Percentiles rank a stretch among this genome's conserved stretches.
Evolutionary conservation across 1,139 yeast genomes (phyloP).

Genomic region (Taphrina betulina): DNA sequence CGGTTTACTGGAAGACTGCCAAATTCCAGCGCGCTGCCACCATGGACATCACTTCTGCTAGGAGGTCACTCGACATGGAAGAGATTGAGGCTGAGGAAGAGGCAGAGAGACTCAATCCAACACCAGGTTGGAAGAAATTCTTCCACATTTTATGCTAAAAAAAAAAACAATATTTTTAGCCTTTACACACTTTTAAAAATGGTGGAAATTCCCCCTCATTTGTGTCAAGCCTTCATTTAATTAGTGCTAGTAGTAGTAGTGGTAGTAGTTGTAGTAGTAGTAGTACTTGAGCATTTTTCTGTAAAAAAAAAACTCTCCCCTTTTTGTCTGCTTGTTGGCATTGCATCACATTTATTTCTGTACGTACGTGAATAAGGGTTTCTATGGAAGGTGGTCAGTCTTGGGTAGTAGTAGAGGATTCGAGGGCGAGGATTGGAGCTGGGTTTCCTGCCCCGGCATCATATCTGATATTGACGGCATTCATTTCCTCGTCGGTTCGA

Average conservation of each 20-base stretch:
- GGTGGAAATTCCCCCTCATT: no score
- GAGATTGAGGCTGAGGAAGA: constrained; percentile 26
- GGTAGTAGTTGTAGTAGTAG: no score
- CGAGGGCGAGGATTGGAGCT: constrained; percentile 10
- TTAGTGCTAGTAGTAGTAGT: no score
- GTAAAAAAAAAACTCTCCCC: no score
- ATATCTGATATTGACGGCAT: constrained; percentile 40
- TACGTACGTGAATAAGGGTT: no score
- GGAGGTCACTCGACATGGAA: constrained; percentile 22
- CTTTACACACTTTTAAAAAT: no score
- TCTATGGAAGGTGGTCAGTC: not conserved
- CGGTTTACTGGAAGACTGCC: constrained; percentile 17
- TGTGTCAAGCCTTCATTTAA: no score
- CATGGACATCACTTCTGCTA: constrained; percentile 25
- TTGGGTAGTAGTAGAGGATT: not conserved
- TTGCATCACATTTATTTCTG: no score
- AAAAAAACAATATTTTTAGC: no score
- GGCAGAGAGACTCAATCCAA: constrained; percentile 13
- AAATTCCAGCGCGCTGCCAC: constrained; percentile 14
- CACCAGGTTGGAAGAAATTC: constrained; percentile 19
- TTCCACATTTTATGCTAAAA: constrained; percentile 14
- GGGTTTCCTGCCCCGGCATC: constrained; percentile 22
- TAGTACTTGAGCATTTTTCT: no score
- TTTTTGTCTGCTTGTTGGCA: no score
- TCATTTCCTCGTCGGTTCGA: constrained; percentile 76